Conservation (phyloP, 805 yeast species). For the Candida namnaoensis region DNA sequence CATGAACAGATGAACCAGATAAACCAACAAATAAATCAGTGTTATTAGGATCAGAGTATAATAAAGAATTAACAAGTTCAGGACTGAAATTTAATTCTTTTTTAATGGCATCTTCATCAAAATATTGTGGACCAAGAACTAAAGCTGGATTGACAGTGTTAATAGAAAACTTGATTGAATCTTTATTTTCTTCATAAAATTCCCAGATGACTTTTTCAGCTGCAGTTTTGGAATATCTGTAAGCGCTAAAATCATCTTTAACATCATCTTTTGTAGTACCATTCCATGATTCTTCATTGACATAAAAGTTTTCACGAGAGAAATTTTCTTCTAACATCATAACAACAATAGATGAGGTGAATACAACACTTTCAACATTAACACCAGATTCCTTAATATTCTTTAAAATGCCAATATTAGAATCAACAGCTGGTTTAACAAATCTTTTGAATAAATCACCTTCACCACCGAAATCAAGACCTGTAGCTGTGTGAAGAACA, state of each 20-base stretch:
- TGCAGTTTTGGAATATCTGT: constrained; percentile 34
- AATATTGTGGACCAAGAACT: constrained; percentile 42
- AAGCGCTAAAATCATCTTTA: constrained; percentile 22
- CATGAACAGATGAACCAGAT: constrained; percentile 17
- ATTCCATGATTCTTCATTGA: constrained; percentile 21
- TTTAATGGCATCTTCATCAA: constrained; percentile 25
- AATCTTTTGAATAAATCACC: constrained; percentile 35
- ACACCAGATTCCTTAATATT: constrained; percentile 32
- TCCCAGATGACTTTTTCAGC: constrained; percentile 53
- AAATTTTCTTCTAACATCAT: constrained; percentile 24
- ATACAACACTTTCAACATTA: constrained; percentile 33
- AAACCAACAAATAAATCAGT: background rate
- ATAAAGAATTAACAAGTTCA: constrained; percentile 15
- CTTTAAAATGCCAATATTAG: constrained; percentile 35
- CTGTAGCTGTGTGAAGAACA: constrained; percentile 47
- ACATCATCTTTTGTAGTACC: constrained; percentile 12
- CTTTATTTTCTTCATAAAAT: constrained; percentile 24
- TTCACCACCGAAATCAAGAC: constrained; percentile 21
- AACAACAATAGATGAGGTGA: constrained; percentile 52
- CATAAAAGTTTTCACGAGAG: constrained; percentile 13
- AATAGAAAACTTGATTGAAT: constrained; percentile 25
- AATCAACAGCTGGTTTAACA: constrained; percentile 39
- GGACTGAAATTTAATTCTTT: constrained; percentile 25
- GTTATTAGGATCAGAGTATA: constrained; percentile 13
- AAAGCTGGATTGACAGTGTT: constrained; percentile 31